Evolutionary conservation across 768 basidiomycete genomes (phyloP), one percentile per base, ranked within the genome.

Genomic region (Tylopilus sp.): DNA sequence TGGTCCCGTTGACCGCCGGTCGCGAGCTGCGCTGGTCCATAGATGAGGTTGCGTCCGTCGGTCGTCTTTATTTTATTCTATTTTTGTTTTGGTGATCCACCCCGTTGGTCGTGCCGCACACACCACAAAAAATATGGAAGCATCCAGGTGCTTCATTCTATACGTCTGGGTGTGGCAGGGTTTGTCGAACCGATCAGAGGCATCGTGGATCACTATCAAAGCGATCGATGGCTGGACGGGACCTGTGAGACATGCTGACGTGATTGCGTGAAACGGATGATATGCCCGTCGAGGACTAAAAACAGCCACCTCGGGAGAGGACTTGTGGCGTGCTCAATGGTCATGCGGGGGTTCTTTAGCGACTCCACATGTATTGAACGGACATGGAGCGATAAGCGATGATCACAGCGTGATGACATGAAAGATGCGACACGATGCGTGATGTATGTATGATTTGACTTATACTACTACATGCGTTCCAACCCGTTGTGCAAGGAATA

Each of bases 381-480:
- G 55, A n/a, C 45, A 37, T 44, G 58, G 40, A 31, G 48, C n/a
- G 45, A 57, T 49, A 25, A 26, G 54, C 12, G 33, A 61, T 43
- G 44, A 19, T 29, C 36, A 52, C 28, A 40, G 50, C 51, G 44
- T 53, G 42, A 50, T 44, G 54, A 42, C 54, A 54, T 61, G 60
- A 63, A 69, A 59, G 51, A 45, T 48, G 34, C 46, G 42, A 54
- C 48, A 57, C 33, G 55, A 53, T 56, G 56, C n/a, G 61, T 65
- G 57, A 60, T 45, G 57, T 70, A 68, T 45, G 57, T 50, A 56
- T 66, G 68, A 54, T 48, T 54, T 50, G 56, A 37, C 48, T 29
- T 70, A 64, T 66, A 70, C 55, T 66, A 70, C 55, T 68, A 68
- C 69, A 68, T 68, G 66, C 60, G 53, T 62, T 70, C 66, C 69